Evolutionary conservation across 2,329 filamentous ascomycete genomes (phyloP).

Genomic region (Sporothrix sp.): DNA sequence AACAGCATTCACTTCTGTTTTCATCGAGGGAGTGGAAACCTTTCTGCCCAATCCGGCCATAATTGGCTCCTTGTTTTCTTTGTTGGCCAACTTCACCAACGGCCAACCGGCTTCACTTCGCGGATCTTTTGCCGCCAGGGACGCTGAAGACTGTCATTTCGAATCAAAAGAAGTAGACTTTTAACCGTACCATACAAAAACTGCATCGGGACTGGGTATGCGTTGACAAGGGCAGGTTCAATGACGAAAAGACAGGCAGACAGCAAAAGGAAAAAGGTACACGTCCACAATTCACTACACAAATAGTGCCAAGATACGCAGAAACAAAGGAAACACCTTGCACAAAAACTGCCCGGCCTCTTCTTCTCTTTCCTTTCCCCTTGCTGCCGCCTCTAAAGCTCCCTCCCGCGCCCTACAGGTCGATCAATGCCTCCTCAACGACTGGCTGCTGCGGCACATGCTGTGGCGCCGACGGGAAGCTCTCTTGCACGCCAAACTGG

Average conservation of each 20-base stretch:
- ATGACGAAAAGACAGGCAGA: neutral
- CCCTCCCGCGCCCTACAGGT: too few species aligned
- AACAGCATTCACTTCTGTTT: too few species aligned
- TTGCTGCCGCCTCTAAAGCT: neutral
- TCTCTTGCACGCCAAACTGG: slow-evolving; percentile 44
- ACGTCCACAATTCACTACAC: too few species aligned
- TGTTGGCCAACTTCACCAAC: neutral
- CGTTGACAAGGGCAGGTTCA: neutral
- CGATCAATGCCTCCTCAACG: slow-evolving; percentile 71
- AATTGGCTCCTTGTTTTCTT: neutral
- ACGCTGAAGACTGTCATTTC: neutral
- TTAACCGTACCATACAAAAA: neutral
- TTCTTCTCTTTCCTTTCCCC: neutral
- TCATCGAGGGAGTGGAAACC: too few species aligned
- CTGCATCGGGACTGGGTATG: neutral
- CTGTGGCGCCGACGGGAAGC: slow-evolving; percentile 57
- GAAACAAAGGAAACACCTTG: too few species aligned
- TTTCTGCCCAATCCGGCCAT: slow-evolving; percentile 1
- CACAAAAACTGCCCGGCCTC: neutral
- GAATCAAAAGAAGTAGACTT: neutral
- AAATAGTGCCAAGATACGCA: neutral
- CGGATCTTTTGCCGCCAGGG: slow-evolving; percentile 11
- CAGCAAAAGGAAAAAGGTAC: neutral
- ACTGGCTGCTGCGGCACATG: slow-evolving; percentile 49
- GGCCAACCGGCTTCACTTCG: neutral